A percentile compares a stretch with the other conserved stretches of the same genome.
These are phyloP conservation scores for Teunomyces stri DNA, from an alignment of 805 yeast species.

Conservation along the genomic window DNA sequence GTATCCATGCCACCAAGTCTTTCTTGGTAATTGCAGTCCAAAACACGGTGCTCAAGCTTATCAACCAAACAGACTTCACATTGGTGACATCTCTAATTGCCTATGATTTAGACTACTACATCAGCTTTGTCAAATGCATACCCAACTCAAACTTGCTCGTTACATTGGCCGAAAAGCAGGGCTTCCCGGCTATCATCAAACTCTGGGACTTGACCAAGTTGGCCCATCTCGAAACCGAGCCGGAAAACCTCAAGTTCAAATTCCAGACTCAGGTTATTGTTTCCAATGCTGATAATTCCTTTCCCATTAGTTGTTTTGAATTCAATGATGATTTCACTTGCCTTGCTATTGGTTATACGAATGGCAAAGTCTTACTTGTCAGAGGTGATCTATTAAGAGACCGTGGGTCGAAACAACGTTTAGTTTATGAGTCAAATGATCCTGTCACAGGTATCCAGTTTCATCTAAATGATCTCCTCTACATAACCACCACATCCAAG, in stretches of 20 bases:
- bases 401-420: constrained; percentile 83
- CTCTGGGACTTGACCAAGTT: constrained; percentile 70
- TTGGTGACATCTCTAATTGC: constrained; percentile 55
- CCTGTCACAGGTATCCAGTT: constrained; percentile 80
- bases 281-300: constrained; percentile 71
- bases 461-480: constrained; percentile 50
- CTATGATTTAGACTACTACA: constrained; percentile 61
- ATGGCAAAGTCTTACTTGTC: constrained; percentile 77
- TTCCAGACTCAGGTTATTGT: constrained; percentile 64
- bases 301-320: constrained; percentile 69
- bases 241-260: constrained; percentile 25
- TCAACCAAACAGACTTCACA: constrained; percentile 46
- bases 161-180: constrained; percentile 73
- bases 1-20: constrained; percentile 57
- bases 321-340: constrained; percentile 56
- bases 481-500: constrained; percentile 71
- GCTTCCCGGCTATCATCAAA: constrained; percentile 63
- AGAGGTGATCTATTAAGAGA: constrained; percentile 89
- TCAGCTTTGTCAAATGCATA: constrained; percentile 55
- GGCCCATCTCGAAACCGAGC: constrained; percentile 24
- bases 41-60: constrained; percentile 52
- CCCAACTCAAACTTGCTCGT: constrained; percentile 52
- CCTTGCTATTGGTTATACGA: constrained; percentile 74
- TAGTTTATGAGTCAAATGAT: constrained; percentile 69
- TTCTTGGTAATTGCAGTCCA: constrained; percentile 60